Percentiles rank a stretch among this genome's conserved stretches.
Evolutionary conservation across 495 filamentous ascomycete genomes (phyloP).

Genomic region (Hypoxylon perforatum): DNA sequence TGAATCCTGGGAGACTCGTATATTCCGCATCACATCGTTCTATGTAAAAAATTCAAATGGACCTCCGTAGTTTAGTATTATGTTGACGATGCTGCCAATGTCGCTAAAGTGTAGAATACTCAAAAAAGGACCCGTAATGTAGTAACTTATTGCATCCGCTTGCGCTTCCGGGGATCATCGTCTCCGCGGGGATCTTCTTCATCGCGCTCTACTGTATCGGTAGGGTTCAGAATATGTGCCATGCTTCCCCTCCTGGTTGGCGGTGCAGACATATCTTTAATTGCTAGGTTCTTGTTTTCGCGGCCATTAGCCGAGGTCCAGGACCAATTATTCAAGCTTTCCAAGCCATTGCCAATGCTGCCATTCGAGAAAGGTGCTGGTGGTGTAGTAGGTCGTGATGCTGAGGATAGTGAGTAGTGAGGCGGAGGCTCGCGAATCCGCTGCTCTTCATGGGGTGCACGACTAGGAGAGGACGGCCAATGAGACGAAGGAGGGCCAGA

Average conservation of each 20-base stretch:
- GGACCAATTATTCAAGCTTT: slow-evolving; percentile 65
- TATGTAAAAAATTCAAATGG: slow-evolving; percentile 34
- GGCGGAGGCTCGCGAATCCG: slow-evolving; percentile 84
- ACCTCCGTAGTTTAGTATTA: slow-evolving; percentile 39
- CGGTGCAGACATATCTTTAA: slow-evolving; percentile 66
- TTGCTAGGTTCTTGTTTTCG: slow-evolving; percentile 56
- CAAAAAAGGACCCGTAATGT: neutral
- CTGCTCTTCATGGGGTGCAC: slow-evolving; percentile 74
- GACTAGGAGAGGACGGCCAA: slow-evolving; percentile 88
- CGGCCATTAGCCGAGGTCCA: slow-evolving; percentile 59
- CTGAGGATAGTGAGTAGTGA: slow-evolving; percentile 85
- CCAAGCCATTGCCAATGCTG: slow-evolving; percentile 49
- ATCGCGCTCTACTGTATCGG: slow-evolving; percentile 57
- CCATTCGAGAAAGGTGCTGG: slow-evolving; percentile 64
- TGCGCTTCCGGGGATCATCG: slow-evolving; percentile 77
- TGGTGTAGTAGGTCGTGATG: slow-evolving; percentile 82
- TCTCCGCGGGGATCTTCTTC: slow-evolving; percentile 61
- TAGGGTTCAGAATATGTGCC: slow-evolving; percentile 79
- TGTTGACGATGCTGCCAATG: slow-evolving; percentile 37
- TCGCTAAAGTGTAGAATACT: slow-evolving; percentile 21
- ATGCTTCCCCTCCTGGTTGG: slow-evolving; percentile 68
- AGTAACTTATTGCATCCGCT: slow-evolving; percentile 66
- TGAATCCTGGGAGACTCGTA: slow-evolving; percentile 40
- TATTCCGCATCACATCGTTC: slow-evolving; percentile 38
- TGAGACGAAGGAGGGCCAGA: slow-evolving; percentile 78